Percentiles rank a stretch among this genome's conserved stretches.
phyloP scores from a whole-genome alignment of 169 alveolate genomes.

The Eimeria tenella region DNA sequence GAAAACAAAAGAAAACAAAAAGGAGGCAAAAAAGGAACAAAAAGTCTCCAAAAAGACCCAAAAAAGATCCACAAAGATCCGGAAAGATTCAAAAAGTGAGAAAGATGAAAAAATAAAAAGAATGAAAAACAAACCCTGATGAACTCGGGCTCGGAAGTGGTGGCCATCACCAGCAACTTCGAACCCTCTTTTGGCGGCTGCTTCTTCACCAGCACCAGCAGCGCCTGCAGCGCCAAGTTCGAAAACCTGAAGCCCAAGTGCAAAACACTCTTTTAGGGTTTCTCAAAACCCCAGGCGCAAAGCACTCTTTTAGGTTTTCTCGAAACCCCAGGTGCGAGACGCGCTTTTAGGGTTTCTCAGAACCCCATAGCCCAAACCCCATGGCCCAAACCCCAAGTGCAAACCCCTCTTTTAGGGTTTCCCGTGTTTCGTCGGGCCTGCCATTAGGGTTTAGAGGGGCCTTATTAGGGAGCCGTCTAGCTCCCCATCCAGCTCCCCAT shows the following conservation, averaged over 20 bases:
- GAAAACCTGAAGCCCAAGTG: constrained; percentile 88
- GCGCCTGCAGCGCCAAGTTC: constrained; percentile 96
- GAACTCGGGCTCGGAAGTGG: constrained; percentile 95
- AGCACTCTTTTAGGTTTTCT: no score
- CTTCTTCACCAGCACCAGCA: constrained; percentile 96
- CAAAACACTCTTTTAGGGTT: no score
- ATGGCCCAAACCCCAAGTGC: no score
- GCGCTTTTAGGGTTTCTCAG: not conserved
- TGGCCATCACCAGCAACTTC: constrained; percentile 96
- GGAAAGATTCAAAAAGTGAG: not conserved
- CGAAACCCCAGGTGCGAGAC: not conserved
- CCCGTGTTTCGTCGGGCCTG: no score
- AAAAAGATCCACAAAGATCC: not conserved
- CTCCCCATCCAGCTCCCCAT: no score
- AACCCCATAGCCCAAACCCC: no score
- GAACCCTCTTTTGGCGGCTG: constrained; percentile 96
- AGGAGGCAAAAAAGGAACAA: not conserved
- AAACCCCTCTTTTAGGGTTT: no score
- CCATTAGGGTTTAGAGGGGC: not conserved
- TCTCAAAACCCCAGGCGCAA: not conserved
- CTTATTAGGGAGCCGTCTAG: not conserved
- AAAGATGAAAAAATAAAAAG: not conserved
- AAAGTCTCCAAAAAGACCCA: not conserved
- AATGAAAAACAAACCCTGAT: constrained; percentile 80
- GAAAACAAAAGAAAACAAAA: not conserved